A percentile compares a stretch with the other conserved stretches of the same genome.
phyloP scores from a whole-genome alignment of 306 rosid genomes.

The Quercus wislizeni region DNA sequence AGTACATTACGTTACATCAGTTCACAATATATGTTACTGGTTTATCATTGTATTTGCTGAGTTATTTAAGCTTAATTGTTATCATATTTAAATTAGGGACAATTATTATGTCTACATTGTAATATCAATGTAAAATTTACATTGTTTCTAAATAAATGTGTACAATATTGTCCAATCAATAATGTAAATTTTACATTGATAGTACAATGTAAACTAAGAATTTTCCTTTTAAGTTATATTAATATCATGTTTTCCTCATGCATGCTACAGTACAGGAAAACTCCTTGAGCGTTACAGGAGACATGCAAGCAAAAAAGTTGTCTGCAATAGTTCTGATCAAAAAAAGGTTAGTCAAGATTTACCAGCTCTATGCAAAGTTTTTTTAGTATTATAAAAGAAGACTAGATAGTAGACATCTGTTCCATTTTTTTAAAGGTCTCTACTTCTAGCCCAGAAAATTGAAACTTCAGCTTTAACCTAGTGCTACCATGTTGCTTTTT shows the following conservation, averaged over 20 bases:
- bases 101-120: no score
- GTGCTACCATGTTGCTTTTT: no score
- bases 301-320: conserved; percentile 6
- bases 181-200: no score
- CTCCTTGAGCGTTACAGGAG: conserved; percentile 19
- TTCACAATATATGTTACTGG: not conserved
- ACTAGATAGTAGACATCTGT: not conserved
- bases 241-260: not conserved
- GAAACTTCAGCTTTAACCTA: not conserved
- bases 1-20: not conserved
- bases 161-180: not conserved
- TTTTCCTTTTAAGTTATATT: not conserved
- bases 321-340: not conserved
- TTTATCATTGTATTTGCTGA: not conserved
- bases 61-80: not conserved
- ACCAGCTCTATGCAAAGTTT: not conserved
- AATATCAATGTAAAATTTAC: no score
- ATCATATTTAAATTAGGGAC: no score
- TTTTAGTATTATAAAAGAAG: not conserved
- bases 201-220: no score
- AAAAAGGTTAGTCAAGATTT: conserved; percentile 11
- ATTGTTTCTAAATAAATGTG: no score
- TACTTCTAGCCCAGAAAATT: not conserved
- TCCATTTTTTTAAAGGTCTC: not conserved
- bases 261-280: conserved; percentile 5